These are phyloP conservation scores for Dipodascopsis uninucleata DNA, from an alignment of 805 yeast species.

Conservation along the genomic window DNA sequence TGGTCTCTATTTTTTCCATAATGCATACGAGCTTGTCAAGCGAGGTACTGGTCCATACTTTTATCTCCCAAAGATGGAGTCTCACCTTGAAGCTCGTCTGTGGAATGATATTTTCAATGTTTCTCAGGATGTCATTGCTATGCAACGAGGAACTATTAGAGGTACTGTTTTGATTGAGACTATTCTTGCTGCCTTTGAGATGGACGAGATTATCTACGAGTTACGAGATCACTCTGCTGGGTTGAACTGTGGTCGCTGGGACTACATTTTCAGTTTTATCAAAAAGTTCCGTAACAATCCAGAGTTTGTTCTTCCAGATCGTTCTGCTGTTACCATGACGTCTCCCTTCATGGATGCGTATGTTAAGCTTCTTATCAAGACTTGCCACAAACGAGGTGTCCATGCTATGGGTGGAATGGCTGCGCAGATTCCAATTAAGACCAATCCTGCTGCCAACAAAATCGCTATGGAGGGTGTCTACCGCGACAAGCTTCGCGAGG, in stretches of 20 bases:
- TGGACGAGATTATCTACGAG: conserved; percentile 75
- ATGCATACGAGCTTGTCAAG: conserved; percentile 54
- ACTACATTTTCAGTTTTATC: conserved; percentile 66
- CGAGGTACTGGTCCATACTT: conserved; percentile 69
- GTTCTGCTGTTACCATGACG: conserved; percentile 51
- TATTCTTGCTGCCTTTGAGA: conserved; percentile 68
- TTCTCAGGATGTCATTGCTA: conserved; percentile 59
- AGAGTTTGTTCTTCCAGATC: conserved; percentile 62
- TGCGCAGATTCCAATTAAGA: conserved; percentile 70
- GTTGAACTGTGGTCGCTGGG: conserved; percentile 76
- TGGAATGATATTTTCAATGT: conserved; percentile 70
- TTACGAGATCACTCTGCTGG: conserved; percentile 69
- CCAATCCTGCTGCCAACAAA: conserved; percentile 56
- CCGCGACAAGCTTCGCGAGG: conserved; percentile 66
- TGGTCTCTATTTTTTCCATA: conserved; percentile 67
- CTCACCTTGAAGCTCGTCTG: conserved; percentile 68
- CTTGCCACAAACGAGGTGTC: conserved; percentile 68
- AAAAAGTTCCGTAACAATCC: conserved; percentile 61
- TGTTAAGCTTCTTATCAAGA: conserved; percentile 60
- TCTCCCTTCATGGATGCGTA: conserved; percentile 68
- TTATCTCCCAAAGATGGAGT: conserved; percentile 73
- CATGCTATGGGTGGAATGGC: conserved; percentile 82
- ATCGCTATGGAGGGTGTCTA: conserved; percentile 65
- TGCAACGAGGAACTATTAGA: conserved; percentile 66
- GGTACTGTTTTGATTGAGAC: conserved; percentile 72